Base-by-base conservation (phyloP, 441 rosid species). In the Codiaeum variegatum region DNA sequence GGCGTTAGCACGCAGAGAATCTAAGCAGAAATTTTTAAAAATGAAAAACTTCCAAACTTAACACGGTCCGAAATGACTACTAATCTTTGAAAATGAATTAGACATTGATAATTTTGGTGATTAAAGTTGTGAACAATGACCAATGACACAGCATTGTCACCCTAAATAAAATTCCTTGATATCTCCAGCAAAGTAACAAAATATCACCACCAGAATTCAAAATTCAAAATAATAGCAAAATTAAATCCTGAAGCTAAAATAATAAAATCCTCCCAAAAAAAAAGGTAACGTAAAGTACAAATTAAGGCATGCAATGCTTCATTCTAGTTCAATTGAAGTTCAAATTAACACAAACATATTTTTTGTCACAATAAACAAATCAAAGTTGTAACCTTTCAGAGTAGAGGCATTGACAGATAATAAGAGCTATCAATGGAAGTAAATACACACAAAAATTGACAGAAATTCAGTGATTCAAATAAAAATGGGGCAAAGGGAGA, bases 291-390 rank as follows among this genome's bases (percentile, higher is more conserved):
- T 13, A 71, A 52, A 23, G 21, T 24, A 19, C 7, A 67, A 67
- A 52, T 18, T 18, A 60, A 32, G 18, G 36, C 69, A 72, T 52
- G 75, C 62, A 71, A 23, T 1, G 34, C 59, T 13, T 42, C 44
- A 29, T 29, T 52, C n/a, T 47, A 67, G 59, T 49, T 66, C 19
- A 28, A 6, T 31, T 29, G 12, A 34, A 67, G 5, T 67, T 51
- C 47, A 71, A 12, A 51, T 46, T n/a, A 31, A 31, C 2, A 24
- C n/a, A 5, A 28, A 11, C 12, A 34, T 31, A 32, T 32, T n/a
- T 52, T 21, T 52, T 23, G 5, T 36, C 7, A 3, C 13, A 56
- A 12, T 0, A 23, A 58, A 18, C 6, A 66, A 46, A 44, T 26
- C 55, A 66, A 44, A 38, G 18, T 63, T 34, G 47, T 8, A 11